Conservation (phyloP, 495 filamentous ascomycete genomes). For the Trichoderma erinaceum region DNA sequence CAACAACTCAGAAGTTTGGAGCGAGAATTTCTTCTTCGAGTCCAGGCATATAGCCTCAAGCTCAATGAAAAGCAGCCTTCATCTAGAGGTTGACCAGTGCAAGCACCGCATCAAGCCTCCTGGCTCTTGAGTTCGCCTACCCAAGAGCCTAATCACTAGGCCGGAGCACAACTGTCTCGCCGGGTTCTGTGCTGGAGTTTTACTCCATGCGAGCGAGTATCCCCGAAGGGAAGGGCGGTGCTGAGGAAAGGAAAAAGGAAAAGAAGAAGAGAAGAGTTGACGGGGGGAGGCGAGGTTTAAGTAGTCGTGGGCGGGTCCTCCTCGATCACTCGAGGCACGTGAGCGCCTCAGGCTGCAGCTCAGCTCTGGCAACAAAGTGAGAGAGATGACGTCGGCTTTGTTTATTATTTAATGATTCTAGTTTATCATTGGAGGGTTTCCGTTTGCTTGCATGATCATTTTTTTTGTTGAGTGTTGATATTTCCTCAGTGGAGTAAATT, state of each 20-base stretch:
- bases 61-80: conserved; percentile 12
- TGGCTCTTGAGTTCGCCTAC: not conserved
- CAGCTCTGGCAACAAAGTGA: not conserved
- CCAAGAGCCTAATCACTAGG: not conserved
- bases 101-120: too few relatives aligned
- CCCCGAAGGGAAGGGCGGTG: not conserved
- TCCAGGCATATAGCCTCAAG: not conserved
- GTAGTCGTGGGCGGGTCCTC: not conserved
- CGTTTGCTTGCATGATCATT: not conserved
- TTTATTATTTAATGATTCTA: not conserved
- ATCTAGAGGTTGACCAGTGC: not conserved
- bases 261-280: not conserved
- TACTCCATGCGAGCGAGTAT: not conserved
- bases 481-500: not conserved
- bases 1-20: not conserved
- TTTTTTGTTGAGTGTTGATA: not conserved
- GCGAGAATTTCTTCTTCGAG: conserved; percentile 6
- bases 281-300: not conserved
- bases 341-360: conserved; percentile 6
- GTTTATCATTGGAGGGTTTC: not conserved
- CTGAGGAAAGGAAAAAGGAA: not conserved
- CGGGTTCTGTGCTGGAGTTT: not conserved
- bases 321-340: conserved; percentile 1
- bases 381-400: not conserved
- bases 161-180: not conserved